Evolutionary conservation across 2,329 filamentous ascomycete species (phyloP), one percentile per base, ranked within the genome.

Genomic region (Fusarium sp.): DNA sequence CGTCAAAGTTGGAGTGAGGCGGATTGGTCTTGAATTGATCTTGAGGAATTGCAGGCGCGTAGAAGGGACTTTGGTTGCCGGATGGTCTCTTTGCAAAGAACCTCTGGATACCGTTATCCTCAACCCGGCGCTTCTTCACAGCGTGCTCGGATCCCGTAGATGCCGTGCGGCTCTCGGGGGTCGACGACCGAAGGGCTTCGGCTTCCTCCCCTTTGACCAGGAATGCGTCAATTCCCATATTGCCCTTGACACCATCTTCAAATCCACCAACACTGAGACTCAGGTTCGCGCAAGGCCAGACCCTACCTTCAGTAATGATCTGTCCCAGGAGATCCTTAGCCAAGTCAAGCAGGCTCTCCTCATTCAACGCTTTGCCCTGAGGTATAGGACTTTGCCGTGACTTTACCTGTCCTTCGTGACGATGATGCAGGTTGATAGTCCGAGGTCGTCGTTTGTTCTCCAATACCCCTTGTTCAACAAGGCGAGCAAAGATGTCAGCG

Each of bases 211-310:
- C 92, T 84, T 92, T 92, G 29, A 98, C 86, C n/a, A 99, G 86
- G 79, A 98, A 98, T 1, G 90, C 88, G 52, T 93, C 92, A 75
- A 99, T 98, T 37, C 93, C 94, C 86, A 92, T 92, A 79, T 98
- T 98, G 6, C 94, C 93, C 45, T 88, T 91, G 67, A 96, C 86
- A 3, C 94, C 94, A 74, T 98, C 95, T 81, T 98, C 95, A 74
- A 98, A 98, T 0, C 95, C 95, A n/a, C 91, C 92, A 27, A 98
- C 94, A 73, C 93, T 95, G 54, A 98, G 84, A 67, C 94, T 97
- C 10, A 99, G 86, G 80, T 98, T 97, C n/a, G 91, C 88, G 80
- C 97, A 98, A 8, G 97, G 97, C 95, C 95, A 98, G 18, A 94
- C 92, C 61, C 88, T 86, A 1, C 94, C 95, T 75, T 97, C 95